Percentiles rank a stretch among this genome's conserved stretches.
phyloP scores from a whole-genome alignment of 2,329 filamentous ascomycete genomes.

The Curvularia sp. region DNA sequence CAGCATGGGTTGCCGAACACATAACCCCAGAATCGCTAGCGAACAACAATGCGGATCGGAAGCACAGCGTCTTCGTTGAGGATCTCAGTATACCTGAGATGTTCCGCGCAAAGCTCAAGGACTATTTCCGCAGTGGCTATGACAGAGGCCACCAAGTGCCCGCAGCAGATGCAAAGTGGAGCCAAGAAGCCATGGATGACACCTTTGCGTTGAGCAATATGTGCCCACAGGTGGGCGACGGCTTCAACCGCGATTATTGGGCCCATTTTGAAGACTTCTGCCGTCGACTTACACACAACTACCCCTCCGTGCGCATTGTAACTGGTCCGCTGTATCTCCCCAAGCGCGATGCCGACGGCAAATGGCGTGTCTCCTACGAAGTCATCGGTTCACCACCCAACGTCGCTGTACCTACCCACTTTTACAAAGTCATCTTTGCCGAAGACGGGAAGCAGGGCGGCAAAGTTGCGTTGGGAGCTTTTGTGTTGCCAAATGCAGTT shows the following conservation, averaged over 20 bases:
- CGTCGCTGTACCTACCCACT: slow-evolving; percentile 95
- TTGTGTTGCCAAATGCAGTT: slow-evolving; percentile 89
- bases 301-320: slow-evolving; percentile 87
- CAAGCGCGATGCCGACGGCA: slow-evolving; percentile 83
- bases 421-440: slow-evolving; percentile 98
- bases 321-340: slow-evolving; percentile 95
- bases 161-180: slow-evolving; percentile 95
- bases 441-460: slow-evolving; percentile 75
- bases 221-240: slow-evolving; percentile 97
- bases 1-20: slow-evolving; percentile 90
- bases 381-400: slow-evolving; percentile 93
- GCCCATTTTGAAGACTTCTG: slow-evolving; percentile 98
- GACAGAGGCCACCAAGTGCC: slow-evolving; percentile 97
- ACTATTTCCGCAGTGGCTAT: slow-evolving; percentile 95
- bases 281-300: slow-evolving; percentile 77
- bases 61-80: slow-evolving; percentile 82
- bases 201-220: slow-evolving; percentile 96
- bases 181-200: slow-evolving; percentile 89
- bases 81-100: slow-evolving; percentile 79
- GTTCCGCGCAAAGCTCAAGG: slow-evolving; percentile 88
- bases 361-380: slow-evolving; percentile 96
- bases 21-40: slow-evolving; percentile 88
- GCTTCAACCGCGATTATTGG: slow-evolving; percentile 99
- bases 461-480: slow-evolving; percentile 84
- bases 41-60: slow-evolving; percentile 77